These are phyloP conservation scores for Odontarrhena argentea DNA, from an alignment of 345 rosid genomes.

Conservation along the genomic window DNA sequence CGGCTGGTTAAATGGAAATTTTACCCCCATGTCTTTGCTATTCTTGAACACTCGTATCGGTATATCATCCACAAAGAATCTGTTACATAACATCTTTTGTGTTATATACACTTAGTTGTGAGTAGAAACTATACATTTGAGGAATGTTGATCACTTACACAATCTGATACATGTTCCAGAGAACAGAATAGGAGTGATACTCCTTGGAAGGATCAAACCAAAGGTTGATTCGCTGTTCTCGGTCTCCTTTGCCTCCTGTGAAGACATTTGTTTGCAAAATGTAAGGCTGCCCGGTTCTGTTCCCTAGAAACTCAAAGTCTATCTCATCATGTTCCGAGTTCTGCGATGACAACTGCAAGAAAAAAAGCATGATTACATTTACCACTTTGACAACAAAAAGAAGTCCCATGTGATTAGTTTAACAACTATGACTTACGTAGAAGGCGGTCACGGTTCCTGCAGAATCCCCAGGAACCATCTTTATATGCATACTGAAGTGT, in stretches of 20 bases:
- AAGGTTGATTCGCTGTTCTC: conserved; percentile 77
- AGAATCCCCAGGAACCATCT: conserved; percentile 77
- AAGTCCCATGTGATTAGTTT: neutral
- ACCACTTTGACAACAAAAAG: neutral
- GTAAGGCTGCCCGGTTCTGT: conserved; percentile 79
- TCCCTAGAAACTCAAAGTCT: conserved; percentile 92
- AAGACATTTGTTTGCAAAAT: conserved; percentile 84
- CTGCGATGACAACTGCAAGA: conserved; percentile 75
- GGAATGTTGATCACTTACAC: conserved; percentile 52
- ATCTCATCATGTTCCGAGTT: conserved; percentile 86
- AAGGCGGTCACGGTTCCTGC: conserved; percentile 90
- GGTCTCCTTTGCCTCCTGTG: conserved; percentile 75
- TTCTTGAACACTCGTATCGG: conserved; percentile 88
- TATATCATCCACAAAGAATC: conserved; percentile 70
- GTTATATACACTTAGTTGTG: conserved; percentile 4
- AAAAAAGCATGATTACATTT: conserved; percentile 1
- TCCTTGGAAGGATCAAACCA: conserved; percentile 84
- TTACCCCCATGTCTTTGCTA: conserved; percentile 70
- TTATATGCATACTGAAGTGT: conserved; percentile 81
- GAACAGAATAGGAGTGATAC: conserved; percentile 65
- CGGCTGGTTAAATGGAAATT: conserved; percentile 78
- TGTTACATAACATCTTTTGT: conserved; percentile 29
- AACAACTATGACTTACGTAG: conserved; percentile 51
- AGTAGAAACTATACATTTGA: neutral
- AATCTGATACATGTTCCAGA: conserved; percentile 75